phyloP scores from a whole-genome alignment of 495 filamentous ascomycete species.

The Talaromyces thailandensis region DNA sequence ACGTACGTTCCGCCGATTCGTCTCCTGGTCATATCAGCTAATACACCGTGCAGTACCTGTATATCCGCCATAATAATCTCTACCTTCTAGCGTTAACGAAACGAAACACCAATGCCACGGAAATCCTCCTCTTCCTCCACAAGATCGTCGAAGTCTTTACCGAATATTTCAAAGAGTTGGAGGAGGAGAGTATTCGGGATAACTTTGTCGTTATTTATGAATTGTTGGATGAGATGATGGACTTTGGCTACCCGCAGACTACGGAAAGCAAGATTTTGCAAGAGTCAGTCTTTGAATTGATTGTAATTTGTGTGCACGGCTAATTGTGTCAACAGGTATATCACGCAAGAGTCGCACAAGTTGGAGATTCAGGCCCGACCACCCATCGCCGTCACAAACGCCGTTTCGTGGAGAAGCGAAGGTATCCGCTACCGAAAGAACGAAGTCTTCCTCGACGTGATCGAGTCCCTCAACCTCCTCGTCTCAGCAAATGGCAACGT shows the following conservation, averaged over 20 bases:
- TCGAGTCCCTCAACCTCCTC: constrained; percentile 94
- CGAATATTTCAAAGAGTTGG: constrained; percentile 98
- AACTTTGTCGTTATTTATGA: constrained; percentile 99
- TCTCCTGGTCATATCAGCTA: background rate
- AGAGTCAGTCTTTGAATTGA: constrained; percentile 49
- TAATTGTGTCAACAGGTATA: constrained; percentile 52
- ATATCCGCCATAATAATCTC: constrained; percentile 99
- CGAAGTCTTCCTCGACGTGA: constrained; percentile 96
- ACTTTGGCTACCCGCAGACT: constrained; percentile 98
- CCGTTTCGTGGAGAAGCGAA: constrained; percentile 95
- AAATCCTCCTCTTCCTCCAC: constrained; percentile 96
- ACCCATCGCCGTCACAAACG: constrained; percentile 98
- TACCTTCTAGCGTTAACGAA: constrained; percentile 98
- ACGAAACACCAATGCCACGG: constrained; percentile 97
- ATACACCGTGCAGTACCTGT: constrained; percentile 69
- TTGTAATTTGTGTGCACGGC: too few relatives aligned
- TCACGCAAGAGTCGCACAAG: constrained; percentile 99
- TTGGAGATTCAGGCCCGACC: constrained; percentile 96
- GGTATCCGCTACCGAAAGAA: constrained; percentile 99
- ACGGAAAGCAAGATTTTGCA: constrained; percentile 98
- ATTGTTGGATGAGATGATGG: constrained; percentile 99
- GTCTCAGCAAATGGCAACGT: constrained; percentile 95
- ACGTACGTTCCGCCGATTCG: constrained; percentile 47
- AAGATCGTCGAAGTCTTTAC: constrained; percentile 98
- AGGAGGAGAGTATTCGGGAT: constrained; percentile 98